Evolutionary conservation across 192 early-diverging fungal species (phyloP).

Genomic region (Rhizophlyctis rosea): DNA sequence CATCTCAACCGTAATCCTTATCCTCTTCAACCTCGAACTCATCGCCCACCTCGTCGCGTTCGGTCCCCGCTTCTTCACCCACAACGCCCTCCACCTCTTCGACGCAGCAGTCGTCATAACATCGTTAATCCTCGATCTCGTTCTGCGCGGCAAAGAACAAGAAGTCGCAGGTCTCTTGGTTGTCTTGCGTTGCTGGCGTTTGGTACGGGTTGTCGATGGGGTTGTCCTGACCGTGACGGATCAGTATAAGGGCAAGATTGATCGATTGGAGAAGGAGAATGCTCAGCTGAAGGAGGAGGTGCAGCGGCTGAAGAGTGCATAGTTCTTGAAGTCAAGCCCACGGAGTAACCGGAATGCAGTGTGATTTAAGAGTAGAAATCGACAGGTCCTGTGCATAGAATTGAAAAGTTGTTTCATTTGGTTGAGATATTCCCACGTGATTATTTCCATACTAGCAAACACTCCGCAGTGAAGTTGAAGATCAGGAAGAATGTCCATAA

Average conservation of each 20-base stretch:
- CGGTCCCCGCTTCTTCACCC: slow-evolving; percentile 23
- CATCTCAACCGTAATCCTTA: slow-evolving; percentile 22
- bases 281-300: slow-evolving; percentile 12
- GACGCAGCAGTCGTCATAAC: slow-evolving; percentile 30
- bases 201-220: slow-evolving; percentile 32
- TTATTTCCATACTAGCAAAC: too few species aligned
- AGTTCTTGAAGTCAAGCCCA: too few species aligned
- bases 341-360: too few species aligned
- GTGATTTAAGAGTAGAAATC: too few species aligned
- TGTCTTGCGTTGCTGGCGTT: slow-evolving; percentile 27
- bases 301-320: too few species aligned
- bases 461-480: too few species aligned
- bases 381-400: too few species aligned
- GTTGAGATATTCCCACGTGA: too few species aligned
- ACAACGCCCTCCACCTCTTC: slow-evolving; percentile 23
- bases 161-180: slow-evolving; percentile 30
- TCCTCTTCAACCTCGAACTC: slow-evolving; percentile 24
- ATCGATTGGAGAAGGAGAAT: slow-evolving; percentile 5
- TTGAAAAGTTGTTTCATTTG: too few species aligned
- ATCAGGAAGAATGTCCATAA: too few species aligned
- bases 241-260: slow-evolving; percentile 13
- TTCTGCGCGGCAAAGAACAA: slow-evolving; percentile 14
- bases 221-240: slow-evolving; percentile 24
- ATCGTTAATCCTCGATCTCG: slow-evolving; percentile 27
- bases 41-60: slow-evolving; percentile 20